phyloP scores from a whole-genome alignment of 208 protist genomes.

The Leishmania aethiopica region DNA sequence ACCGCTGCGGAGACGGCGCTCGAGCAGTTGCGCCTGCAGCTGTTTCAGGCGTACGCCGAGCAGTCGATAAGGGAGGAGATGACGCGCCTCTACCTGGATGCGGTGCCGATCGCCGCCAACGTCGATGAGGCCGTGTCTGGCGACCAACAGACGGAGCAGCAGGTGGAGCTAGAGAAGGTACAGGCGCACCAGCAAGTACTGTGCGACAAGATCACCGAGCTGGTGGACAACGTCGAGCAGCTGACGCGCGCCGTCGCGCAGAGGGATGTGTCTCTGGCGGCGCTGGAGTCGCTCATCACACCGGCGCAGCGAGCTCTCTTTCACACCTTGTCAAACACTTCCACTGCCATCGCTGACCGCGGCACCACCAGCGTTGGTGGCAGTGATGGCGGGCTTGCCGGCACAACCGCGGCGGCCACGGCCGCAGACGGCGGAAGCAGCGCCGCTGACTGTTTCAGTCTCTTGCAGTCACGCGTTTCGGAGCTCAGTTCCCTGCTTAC shows the following conservation, averaged over 20 bases:
- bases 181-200: conserved; percentile 24
- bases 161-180: conserved; percentile 33
- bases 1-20: neutral
- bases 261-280: conserved; percentile 29
- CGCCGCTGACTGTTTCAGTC: conserved; percentile 29
- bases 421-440: neutral
- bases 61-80: conserved; percentile 27
- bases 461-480: conserved; percentile 30
- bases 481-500: conserved; percentile 30
- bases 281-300: conserved; percentile 34
- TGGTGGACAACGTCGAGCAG: conserved; percentile 42
- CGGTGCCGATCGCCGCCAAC: conserved; percentile 2
- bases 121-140: conserved; percentile 10
- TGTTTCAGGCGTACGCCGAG: conserved; percentile 30
- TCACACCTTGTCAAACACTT: conserved; percentile 24
- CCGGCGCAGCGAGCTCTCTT: conserved; percentile 39
- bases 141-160: conserved; percentile 25
- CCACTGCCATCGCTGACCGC: neutral
- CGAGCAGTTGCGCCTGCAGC: conserved; percentile 26
- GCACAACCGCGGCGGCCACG: neutral
- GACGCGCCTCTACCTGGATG: conserved; percentile 26
- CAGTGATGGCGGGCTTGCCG: neutral
- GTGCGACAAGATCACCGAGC: conserved; percentile 32
- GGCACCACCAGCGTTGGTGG: neutral
- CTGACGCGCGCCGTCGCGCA: conserved; percentile 27